Conservation (phyloP, 257 asterid genomes). For the Thymus quinquecostatus region DNA sequence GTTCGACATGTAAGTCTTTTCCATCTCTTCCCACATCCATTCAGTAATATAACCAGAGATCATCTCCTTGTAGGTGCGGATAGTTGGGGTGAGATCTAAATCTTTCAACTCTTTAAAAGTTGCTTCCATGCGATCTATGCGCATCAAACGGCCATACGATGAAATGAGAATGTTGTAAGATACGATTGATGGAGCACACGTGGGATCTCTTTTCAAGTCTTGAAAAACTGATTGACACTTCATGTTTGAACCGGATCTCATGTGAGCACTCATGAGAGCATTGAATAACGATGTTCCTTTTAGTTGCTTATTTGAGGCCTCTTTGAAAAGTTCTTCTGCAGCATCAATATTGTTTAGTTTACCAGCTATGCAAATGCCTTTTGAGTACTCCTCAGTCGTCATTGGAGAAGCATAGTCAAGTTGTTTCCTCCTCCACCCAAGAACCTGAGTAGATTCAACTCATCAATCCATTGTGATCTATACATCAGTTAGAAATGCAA, state of each 20-base stretch:
- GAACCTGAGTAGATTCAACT: constrained; percentile 52
- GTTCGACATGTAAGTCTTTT: constrained; percentile 57
- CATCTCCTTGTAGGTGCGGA: constrained; percentile 58
- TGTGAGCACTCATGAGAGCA: constrained; percentile 75
- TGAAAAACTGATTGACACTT: constrained; percentile 62
- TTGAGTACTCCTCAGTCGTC: constrained; percentile 72
- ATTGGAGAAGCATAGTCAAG: constrained; percentile 58
- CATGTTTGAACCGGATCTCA: constrained; percentile 46
- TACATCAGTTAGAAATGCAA: background rate
- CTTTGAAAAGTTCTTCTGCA: constrained; percentile 69
- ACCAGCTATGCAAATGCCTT: constrained; percentile 69
- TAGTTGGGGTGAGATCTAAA: constrained; percentile 51
- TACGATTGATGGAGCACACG: constrained; percentile 61
- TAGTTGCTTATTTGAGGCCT: constrained; percentile 60
- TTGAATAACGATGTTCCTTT: constrained; percentile 57
- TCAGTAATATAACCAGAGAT: constrained; percentile 84
- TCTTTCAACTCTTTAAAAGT: constrained; percentile 55
- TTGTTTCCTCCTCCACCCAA: constrained; percentile 82
- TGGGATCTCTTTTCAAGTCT: constrained; percentile 59
- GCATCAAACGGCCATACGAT: constrained; percentile 65
- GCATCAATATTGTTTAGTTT: constrained; percentile 53
- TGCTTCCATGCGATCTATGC: constrained; percentile 82
- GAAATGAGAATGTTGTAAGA: constrained; percentile 89
- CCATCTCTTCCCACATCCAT: constrained; percentile 91
- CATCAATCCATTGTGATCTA: constrained; percentile 5